These are phyloP conservation scores for Trametes punicea DNA, from an alignment of 768 basidiomycete species.

Conservation along the genomic window DNA sequence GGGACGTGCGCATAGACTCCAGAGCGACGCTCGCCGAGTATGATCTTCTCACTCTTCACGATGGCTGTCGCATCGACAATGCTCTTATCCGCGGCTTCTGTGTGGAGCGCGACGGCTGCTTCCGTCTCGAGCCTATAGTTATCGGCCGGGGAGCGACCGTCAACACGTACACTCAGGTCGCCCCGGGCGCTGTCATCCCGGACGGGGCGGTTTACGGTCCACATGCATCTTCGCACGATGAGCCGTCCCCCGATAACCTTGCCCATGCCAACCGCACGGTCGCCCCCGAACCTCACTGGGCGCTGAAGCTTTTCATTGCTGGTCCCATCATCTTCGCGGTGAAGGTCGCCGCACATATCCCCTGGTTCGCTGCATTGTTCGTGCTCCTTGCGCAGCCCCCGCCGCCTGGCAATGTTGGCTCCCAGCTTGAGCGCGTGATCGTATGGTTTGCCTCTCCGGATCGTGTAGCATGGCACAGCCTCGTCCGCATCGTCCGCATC, in stretches of 20 bases:
- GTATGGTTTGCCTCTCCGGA: constrained; percentile 43
- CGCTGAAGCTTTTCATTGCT: constrained; percentile 36
- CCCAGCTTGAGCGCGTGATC: constrained; percentile 39
- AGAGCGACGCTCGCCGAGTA: constrained; percentile 39
- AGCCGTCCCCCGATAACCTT: constrained; percentile 35
- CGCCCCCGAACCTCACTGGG: constrained; percentile 31
- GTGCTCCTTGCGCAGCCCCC: constrained; percentile 34
- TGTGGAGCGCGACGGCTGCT: constrained; percentile 44
- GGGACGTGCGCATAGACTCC: constrained; percentile 39
- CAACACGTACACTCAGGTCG: constrained; percentile 43
- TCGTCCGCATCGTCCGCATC: constrained; percentile 40
- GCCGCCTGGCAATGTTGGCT: constrained; percentile 27
- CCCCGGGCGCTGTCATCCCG: constrained; percentile 39
- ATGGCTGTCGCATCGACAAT: constrained; percentile 42
- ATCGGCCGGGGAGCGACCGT: constrained; percentile 39
- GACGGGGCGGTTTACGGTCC: constrained; percentile 42
- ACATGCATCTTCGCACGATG: constrained; percentile 43
- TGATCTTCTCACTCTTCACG: constrained; percentile 41
- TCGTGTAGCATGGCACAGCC: constrained; percentile 40
- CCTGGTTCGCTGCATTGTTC: constrained; percentile 42
- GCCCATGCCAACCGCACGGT: constrained; percentile 41
- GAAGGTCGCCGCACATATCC: constrained; percentile 37
- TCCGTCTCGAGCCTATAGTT: constrained; percentile 39
- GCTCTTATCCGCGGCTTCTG: constrained; percentile 42
- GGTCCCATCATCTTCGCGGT: constrained; percentile 39